Evolutionary conservation across 805 yeast species (phyloP), one percentile per base, ranked within the genome.

Genomic region (Candida suzukii): DNA sequence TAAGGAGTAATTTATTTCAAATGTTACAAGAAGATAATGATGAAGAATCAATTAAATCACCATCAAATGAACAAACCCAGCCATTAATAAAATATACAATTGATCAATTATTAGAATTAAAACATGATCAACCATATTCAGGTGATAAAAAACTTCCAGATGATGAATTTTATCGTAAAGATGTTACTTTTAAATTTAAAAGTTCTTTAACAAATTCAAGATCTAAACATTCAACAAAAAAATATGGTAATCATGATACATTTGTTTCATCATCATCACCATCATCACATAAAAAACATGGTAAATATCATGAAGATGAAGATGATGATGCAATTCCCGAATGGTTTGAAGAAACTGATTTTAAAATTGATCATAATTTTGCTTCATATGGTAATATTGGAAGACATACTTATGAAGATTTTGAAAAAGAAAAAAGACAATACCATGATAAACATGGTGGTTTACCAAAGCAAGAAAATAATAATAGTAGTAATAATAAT

Each of bases 271-370:
- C n/a, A n/a, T n/a, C n/a, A n/a, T n/a, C n/a, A n/a, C n/a, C n/a
- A n/a, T n/a, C n/a, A 26, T 26, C 14, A 9, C 27, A 24, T 22
- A 14, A 31, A 4, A 31, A n/a, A n/a, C n/a, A n/a, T n/a, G n/a
- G n/a, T 11, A 31, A 12, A 19, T 18, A 7, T 7, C 13, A 31
- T 9, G 21, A 18, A 31, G 35, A 31, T 7, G 35, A 31, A 3
- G 37, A 35, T 4, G 54, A 50, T 9, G 58, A 55, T 4, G 56
- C 48, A 14, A 37, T 38, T 12, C 64, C 64, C 1, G 62, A 52
- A 38, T 60, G 64, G 64, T 45, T 53, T 28, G 54, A 50, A 17
- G 64, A 58, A 32, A 53, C 60, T 2, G 61, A 60, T 39, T 60
- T 60, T 45, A 54, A 57, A 33, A 53, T 53, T 11, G 64, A 59